Evolutionary conservation across 306 rosid genomes (phyloP).

Genomic region (Bauhinia variegata): DNA sequence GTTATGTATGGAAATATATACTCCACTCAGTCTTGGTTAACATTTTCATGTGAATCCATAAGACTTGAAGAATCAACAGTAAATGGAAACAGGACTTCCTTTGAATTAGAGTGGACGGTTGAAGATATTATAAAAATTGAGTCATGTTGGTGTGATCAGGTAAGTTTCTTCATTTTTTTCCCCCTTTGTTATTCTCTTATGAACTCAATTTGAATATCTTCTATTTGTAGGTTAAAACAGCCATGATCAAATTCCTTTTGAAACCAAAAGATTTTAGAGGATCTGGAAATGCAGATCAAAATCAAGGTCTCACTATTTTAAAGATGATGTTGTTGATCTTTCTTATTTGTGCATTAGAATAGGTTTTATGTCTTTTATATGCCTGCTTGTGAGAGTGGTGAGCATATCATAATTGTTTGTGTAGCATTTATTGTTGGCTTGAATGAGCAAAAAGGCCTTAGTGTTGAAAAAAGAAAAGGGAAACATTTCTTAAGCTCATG

Average conservation of each 20-base stretch:
- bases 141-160: conserved; percentile 60
- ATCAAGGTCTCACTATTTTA: conserved; percentile 54
- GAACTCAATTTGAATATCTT: conserved; percentile 29
- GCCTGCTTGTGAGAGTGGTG: conserved; percentile 11
- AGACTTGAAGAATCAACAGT: conserved; percentile 49
- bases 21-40: conserved; percentile 46
- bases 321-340: conserved; percentile 6
- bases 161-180: conserved; percentile 29
- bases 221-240: conserved; percentile 64
- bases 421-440: conserved; percentile 23
- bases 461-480: neutral
- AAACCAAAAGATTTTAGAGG: conserved; percentile 46
- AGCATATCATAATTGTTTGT: conserved; percentile 20
- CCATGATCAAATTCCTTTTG: conserved; percentile 47
- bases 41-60: conserved; percentile 55
- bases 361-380: conserved; percentile 21
- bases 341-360: neutral
- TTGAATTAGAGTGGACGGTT: conserved; percentile 54
- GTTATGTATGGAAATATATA: conserved; percentile 47
- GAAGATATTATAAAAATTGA: conserved; percentile 52
- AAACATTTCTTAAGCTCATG: neutral
- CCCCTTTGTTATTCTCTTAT: conserved; percentile 18
- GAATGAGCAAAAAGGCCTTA: conserved; percentile 2
- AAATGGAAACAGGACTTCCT: conserved; percentile 42
- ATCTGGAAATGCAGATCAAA: conserved; percentile 46